These are phyloP conservation scores for Exophiala oligosperma DNA, from an alignment of 2,329 filamentous ascomycete genomes.

Conservation along the genomic window DNA sequence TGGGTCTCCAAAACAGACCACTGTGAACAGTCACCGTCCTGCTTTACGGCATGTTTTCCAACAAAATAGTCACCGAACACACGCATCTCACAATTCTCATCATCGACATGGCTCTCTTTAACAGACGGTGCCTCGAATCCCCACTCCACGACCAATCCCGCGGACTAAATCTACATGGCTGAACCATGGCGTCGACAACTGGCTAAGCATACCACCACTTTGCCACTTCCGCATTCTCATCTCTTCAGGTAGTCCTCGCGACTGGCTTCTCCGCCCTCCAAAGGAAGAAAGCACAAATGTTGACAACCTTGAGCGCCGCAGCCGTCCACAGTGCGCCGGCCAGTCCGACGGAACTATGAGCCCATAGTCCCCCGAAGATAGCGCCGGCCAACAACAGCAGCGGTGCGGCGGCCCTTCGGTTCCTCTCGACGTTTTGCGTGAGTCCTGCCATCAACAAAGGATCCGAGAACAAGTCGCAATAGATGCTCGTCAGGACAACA, in stretches of 20 bases:
- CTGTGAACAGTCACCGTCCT: no score
- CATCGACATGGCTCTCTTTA: no score
- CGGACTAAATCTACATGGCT: no score
- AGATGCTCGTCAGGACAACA: slow-evolving; percentile 77
- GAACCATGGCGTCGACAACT: no score
- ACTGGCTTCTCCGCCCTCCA: slow-evolving; percentile 54
- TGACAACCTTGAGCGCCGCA: slow-evolving; percentile 55
- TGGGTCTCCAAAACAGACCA: no score
- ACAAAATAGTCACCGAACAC: no score
- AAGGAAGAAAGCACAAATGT: slow-evolving; percentile 59
- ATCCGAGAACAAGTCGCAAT: slow-evolving; percentile 77
- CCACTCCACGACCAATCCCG: no score
- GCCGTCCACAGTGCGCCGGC: slow-evolving; percentile 62
- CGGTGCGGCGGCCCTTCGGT: slow-evolving; percentile 53
- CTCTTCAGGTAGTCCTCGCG: not conserved
- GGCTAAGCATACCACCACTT: no score
- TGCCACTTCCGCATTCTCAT: no score
- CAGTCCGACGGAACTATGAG: slow-evolving; percentile 52
- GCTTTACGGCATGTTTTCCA: no score
- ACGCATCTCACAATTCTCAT: no score
- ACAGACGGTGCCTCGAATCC: no score
- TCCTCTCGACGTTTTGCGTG: slow-evolving; percentile 52
- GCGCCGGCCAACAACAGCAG: slow-evolving; percentile 55
- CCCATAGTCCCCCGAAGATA: slow-evolving; percentile 55
- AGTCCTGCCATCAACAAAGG: slow-evolving; percentile 44